phyloP scores from a whole-genome alignment of 805 yeast genomes.

The Wickerhamiella lipophila region DNA sequence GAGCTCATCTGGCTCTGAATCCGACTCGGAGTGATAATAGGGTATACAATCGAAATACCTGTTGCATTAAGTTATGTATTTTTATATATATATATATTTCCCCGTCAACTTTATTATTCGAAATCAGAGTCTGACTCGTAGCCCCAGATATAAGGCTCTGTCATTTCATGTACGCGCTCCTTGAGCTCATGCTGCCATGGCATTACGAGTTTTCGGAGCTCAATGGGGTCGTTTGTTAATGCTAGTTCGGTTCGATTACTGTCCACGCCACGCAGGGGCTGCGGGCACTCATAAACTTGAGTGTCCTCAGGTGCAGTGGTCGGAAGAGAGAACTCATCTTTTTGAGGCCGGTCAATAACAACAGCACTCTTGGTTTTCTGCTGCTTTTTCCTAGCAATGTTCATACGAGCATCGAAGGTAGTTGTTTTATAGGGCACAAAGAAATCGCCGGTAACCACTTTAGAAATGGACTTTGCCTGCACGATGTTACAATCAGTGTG shows the following conservation, averaged over 20 bases:
- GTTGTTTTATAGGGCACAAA: neutral
- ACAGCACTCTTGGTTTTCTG: neutral
- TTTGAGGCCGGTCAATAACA: conserved; percentile 3
- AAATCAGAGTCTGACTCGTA: conserved; percentile 15
- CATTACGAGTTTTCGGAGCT: conserved; percentile 15
- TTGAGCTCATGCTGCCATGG: conserved; percentile 17
- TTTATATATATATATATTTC: too few relatives aligned
- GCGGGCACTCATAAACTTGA: conserved; percentile 5
- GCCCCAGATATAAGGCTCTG: conserved; percentile 21
- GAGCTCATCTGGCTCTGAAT: neutral
- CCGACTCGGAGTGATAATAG: conserved; percentile 11
- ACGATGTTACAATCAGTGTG: conserved; percentile 39
- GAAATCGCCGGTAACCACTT: conserved; percentile 6
- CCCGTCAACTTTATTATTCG: neutral
- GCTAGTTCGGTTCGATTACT: conserved; percentile 1
- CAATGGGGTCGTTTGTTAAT: conserved; percentile 16
- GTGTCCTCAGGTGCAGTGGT: neutral
- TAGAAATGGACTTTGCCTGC: conserved; percentile 21
- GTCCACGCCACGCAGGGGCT: neutral
- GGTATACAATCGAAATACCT: too few relatives aligned
- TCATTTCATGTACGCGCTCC: conserved; percentile 19
- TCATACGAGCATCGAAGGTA: neutral
- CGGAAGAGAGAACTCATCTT: neutral
- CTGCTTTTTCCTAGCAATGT: neutral
- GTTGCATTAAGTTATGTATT: neutral